Conservation (phyloP, 768 basidiomycete species). For the Lenzites betulinus region DNA sequence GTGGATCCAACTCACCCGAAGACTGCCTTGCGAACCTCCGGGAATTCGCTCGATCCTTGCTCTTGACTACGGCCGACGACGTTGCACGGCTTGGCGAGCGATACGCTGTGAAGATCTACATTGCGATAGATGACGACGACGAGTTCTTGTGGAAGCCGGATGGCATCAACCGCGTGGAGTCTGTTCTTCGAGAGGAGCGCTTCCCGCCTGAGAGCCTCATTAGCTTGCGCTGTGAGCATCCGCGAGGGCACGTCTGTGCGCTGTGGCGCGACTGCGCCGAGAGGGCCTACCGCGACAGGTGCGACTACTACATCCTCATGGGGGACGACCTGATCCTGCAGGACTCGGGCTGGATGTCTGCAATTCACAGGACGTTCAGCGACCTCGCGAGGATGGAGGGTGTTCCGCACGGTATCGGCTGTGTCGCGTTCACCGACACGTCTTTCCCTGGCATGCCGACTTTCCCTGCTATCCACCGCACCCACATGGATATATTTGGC, state of each 20-base stretch:
- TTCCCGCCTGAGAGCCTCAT: constrained; percentile 40
- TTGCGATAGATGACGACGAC: constrained; percentile 57
- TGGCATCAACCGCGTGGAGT: constrained; percentile 36
- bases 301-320: constrained; percentile 54
- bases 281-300: constrained; percentile 48
- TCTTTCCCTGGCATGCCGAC: constrained; percentile 64
- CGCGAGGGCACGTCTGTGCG: constrained; percentile 50
- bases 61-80: constrained; percentile 49
- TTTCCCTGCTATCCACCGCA: constrained; percentile 57
- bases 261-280: constrained; percentile 56
- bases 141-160: constrained; percentile 35
- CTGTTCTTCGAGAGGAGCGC: constrained; percentile 39
- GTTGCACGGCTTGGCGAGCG: constrained; percentile 33
- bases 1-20: constrained; percentile 36
- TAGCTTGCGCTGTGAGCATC: constrained; percentile 39
- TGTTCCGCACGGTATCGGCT: constrained; percentile 52
- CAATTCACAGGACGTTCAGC: constrained; percentile 42
- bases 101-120: constrained; percentile 47
- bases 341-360: constrained; percentile 55
- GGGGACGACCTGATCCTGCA: constrained; percentile 56
- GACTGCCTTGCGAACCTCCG: constrained; percentile 46
- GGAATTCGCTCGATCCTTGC: constrained; percentile 46
- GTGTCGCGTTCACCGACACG: constrained; percentile 56
- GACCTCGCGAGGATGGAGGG: constrained; percentile 32
- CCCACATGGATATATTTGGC: constrained; percentile 56